Evolutionary conservation across 306 rosid genomes (phyloP), one percentile per base, ranked within the genome.

Genomic region (Vicia sativa): DNA sequence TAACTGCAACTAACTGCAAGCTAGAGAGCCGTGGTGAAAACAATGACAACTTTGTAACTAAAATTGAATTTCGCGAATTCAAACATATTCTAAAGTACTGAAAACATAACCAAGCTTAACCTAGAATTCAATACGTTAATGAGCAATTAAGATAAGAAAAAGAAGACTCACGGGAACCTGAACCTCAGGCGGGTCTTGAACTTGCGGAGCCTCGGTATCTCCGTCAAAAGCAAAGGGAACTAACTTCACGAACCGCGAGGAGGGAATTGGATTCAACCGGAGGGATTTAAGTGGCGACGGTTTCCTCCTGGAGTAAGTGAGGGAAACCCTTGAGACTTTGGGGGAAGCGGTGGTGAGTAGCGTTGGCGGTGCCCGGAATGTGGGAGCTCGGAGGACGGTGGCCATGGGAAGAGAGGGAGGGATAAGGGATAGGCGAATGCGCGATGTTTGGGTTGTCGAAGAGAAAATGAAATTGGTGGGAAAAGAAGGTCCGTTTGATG

Each of bases 141-240:
- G 19, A 54, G 4, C 23, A 42, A 65, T 29, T 45, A 21, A 55
- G 15, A 16, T 45, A 35, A 55, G 46, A 34, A 34, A 34, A 35
- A 53, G 15, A 15, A 7, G 3, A 3, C 46, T 68, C 31, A 84
- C 86, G 68, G 66, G 50, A 31, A 84, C 83, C 68, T 76, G 71
- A 34, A 74, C 64, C 62, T 74, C 79, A 1, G 87, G 74, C 23
- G 86, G 72, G 23, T 80, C 84, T 58, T 19, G 87, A 80, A 78
- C 83, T 42, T 68, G 83, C 3, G 83, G 83, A 4, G 83, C 73
- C 37, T 83, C 88, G 5, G 86, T 45, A 38, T 87, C 95, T 0
- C 86, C 87, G 42, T 44, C 63, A 28, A 78, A 80, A 50, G 88
- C 86, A 57, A 71, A 82, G n/a, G 86, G 80, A 1, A 66, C 71